Conservation (phyloP, 768 basidiomycete genomes). For the Fistulinella prunicolor region DNA sequence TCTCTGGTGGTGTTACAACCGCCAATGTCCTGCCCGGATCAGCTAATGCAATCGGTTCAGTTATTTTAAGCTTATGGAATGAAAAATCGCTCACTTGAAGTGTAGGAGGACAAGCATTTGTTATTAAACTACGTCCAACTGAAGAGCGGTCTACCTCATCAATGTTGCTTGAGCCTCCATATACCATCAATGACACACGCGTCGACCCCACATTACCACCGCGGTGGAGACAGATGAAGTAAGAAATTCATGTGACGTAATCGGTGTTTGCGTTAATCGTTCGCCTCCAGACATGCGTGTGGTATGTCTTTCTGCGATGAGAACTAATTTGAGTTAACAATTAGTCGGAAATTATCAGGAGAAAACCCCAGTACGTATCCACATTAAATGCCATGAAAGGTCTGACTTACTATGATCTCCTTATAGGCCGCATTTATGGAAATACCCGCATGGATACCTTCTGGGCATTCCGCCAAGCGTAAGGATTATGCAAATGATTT, state of each 20-base stretch:
- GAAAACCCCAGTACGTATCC: constrained; percentile 44
- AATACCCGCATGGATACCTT: constrained; percentile 44
- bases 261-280: constrained; percentile 3
- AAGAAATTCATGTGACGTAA: constrained; percentile 16
- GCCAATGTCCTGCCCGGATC: constrained; percentile 79
- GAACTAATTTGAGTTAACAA: not conserved
- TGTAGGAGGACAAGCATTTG: constrained; percentile 82
- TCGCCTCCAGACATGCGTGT: constrained; percentile 52
- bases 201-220: constrained; percentile 39
- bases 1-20: constrained; percentile 88
- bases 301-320: constrained; percentile 32
- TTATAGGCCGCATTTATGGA: constrained; percentile 28
- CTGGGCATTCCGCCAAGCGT: constrained; percentile 55
- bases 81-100: constrained; percentile 6
- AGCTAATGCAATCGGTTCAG: constrained; percentile 66
- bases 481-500: constrained; percentile 6
- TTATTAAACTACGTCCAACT: constrained; percentile 81
- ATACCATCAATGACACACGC: constrained; percentile 49
- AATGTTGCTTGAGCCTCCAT: constrained; percentile 84
- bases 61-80: constrained; percentile 18
- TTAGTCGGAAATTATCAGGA: constrained; percentile 26
- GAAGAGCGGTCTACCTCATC: constrained; percentile 70
- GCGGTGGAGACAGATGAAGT: constrained; percentile 85
- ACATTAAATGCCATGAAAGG: not conserved
- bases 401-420: not conserved